Percentiles rank a stretch among this genome's conserved stretches.
phyloP scores from a whole-genome alignment of 345 rosid species.

The Eucalyptus grandis region DNA sequence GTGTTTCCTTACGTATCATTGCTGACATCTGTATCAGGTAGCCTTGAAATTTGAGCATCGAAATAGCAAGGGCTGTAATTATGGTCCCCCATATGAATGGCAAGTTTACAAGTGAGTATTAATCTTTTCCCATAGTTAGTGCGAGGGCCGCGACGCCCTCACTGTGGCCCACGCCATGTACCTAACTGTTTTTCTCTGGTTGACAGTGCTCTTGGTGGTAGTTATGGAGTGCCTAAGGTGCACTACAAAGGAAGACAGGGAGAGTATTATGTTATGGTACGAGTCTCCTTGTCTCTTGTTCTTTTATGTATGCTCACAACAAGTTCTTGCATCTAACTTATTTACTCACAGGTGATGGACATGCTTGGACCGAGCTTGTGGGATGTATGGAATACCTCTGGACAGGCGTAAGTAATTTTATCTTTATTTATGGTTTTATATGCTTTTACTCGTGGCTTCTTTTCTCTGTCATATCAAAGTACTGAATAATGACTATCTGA shows the following conservation, averaged over 20 bases:
- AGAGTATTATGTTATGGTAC: conserved; percentile 96
- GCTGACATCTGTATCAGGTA: conserved; percentile 32
- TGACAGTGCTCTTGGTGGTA: conserved; percentile 85
- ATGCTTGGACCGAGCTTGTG: conserved; percentile 97
- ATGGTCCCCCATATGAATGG: conserved; percentile 99
- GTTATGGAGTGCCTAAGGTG: conserved; percentile 91
- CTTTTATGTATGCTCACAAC: neutral
- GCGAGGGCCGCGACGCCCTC: neutral
- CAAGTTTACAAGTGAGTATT: conserved; percentile 79
- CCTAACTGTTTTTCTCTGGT: neutral
- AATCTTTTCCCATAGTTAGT: neutral
- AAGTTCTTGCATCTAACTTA: neutral
- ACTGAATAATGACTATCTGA: neutral
- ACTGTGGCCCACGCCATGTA: neutral
- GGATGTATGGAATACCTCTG: conserved; percentile 95
- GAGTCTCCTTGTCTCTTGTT: neutral
- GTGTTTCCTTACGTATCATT: neutral
- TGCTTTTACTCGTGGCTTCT: neutral
- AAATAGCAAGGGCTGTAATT: conserved; percentile 95
- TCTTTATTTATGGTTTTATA: conserved; percentile 1
- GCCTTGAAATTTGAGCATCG: conserved; percentile 95
- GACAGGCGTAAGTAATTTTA: conserved; percentile 70
- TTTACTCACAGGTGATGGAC: conserved; percentile 77
- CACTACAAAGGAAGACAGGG: conserved; percentile 95
- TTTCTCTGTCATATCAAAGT: neutral